phyloP scores from a whole-genome alignment of 495 filamentous ascomycete genomes.

The Copromyces sp. region DNA sequence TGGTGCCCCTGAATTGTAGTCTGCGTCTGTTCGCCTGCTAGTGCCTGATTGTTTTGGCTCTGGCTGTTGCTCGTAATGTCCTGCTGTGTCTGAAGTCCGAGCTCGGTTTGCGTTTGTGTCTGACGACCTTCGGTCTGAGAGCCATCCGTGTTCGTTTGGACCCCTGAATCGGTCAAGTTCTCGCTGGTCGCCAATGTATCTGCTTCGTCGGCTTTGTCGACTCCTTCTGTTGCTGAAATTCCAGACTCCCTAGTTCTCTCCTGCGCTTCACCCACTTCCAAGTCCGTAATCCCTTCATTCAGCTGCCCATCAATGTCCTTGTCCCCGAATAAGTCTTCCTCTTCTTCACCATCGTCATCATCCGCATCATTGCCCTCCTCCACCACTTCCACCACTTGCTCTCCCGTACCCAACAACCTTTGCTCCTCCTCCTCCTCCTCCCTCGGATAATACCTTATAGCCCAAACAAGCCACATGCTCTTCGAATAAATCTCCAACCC shows the following conservation, averaged over 20 bases:
- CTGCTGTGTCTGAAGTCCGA: neutral
- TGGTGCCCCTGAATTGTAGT: neutral
- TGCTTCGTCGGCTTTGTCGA: neutral
- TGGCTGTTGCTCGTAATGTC: neutral
- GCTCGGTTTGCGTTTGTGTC: neutral
- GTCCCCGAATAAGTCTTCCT: neutral
- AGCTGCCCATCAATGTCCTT: neutral
- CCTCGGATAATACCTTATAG: neutral
- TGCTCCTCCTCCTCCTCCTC: neutral
- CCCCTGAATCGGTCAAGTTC: neutral
- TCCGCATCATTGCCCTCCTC: neutral
- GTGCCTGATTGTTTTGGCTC: neutral
- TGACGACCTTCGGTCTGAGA: neutral
- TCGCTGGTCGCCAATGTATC: neutral
- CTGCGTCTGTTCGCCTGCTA: neutral
- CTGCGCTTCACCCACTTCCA: neutral
- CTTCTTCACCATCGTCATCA: neutral
- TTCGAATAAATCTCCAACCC: slow-evolving; percentile 1
- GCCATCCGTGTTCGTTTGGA: neutral
- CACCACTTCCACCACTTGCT: neutral
- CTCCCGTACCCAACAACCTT: neutral
- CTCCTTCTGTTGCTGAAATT: neutral
- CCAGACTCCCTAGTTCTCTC: neutral
- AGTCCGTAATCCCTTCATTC: neutral
- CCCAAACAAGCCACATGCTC: slow-evolving; percentile 12